A percentile compares a stretch with the other conserved stretches of the same genome.
Evolutionary conservation across 106 monocot species (phyloP).

Genomic region (Dendrobium catenatum): DNA sequence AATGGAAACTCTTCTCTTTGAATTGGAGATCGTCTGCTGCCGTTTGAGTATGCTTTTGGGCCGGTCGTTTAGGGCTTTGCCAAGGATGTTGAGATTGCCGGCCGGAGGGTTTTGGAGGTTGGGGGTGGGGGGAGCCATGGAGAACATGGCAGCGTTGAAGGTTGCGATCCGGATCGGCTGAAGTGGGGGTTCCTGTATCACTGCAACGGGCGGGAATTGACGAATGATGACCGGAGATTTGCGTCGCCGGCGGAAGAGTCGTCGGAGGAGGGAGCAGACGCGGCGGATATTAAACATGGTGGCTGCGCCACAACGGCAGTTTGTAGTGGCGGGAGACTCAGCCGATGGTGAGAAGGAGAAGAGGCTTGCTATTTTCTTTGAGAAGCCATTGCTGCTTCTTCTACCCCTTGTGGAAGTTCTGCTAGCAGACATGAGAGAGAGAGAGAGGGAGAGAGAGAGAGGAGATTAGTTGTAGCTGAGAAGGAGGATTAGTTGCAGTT

Average conservation of each 20-base stretch:
- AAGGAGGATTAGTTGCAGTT: not conserved
- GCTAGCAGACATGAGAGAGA: not conserved
- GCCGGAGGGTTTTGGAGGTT: not conserved
- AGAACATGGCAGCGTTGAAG: slow-evolving; percentile 90
- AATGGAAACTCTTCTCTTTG: slow-evolving; percentile 69
- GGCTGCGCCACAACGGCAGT: not conserved
- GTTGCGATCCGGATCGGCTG: slow-evolving; percentile 54
- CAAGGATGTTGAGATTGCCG: not conserved
- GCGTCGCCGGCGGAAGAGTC: not conserved
- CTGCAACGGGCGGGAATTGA: not conserved
- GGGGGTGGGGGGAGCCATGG: slow-evolving; percentile 60
- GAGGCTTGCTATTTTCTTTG: not conserved
- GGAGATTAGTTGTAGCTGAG: not conserved
- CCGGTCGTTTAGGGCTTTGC: slow-evolving; percentile 20
- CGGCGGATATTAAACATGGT: not conserved
- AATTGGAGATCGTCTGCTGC: slow-evolving; percentile 22
- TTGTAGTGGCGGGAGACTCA: not conserved
- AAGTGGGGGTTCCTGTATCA: not conserved
- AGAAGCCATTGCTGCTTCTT: not conserved
- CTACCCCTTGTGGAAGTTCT: not conserved
- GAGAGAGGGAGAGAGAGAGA: not conserved
- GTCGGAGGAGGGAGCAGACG: slow-evolving; percentile 5
- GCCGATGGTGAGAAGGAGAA: not conserved
- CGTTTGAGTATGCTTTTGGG: slow-evolving; percentile 81
- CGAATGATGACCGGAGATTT: slow-evolving; percentile 6